Conservation (phyloP, 1,284 basidiomycete genomes). For the Apiotrichum porosum region DNA sequence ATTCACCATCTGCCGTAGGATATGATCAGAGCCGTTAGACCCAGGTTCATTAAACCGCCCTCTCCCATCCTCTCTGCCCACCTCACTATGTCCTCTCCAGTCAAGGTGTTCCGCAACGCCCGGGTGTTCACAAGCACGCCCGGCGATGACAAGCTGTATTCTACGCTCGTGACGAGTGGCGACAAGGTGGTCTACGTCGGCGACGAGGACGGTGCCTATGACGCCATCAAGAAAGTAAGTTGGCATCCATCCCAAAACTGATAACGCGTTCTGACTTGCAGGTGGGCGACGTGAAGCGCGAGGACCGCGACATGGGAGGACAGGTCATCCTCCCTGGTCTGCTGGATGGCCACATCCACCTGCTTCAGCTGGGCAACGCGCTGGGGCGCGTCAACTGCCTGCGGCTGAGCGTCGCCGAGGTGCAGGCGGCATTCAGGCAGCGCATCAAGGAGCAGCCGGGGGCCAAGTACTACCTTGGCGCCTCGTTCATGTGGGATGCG, state of each 20-base stretch:
- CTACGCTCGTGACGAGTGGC: slow-evolving; percentile 17
- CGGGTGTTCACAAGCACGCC: slow-evolving; percentile 24
- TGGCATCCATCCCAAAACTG: too few relatives aligned
- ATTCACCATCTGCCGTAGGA: too few relatives aligned
- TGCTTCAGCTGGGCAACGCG: slow-evolving; percentile 24
- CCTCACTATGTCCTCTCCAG: not conserved
- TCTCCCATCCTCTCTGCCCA: too few relatives aligned
- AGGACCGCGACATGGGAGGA: slow-evolving; percentile 16
- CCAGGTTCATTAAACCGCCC: too few relatives aligned
- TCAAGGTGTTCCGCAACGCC: slow-evolving; percentile 19
- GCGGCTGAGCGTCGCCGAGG: slow-evolving; percentile 6
- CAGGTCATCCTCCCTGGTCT: slow-evolving; percentile 29
- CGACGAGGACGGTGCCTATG: not conserved
- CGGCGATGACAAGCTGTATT: slow-evolving; percentile 14
- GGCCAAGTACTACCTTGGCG: slow-evolving; percentile 16
- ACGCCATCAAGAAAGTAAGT: not conserved
- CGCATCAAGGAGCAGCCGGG: slow-evolving; percentile 7
- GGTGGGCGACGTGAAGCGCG: not conserved
- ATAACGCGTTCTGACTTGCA: too few relatives aligned
- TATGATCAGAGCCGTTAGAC: too few relatives aligned
- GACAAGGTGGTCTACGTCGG: slow-evolving; percentile 21
- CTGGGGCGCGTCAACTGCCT: slow-evolving; percentile 15
- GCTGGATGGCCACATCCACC: slow-evolving; percentile 33
- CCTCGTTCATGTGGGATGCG: slow-evolving; percentile 22
- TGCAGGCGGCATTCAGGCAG: slow-evolving; percentile 15